phyloP scores from a whole-genome alignment of 208 protist species.

The Leishmania martiniquensis region DNA sequence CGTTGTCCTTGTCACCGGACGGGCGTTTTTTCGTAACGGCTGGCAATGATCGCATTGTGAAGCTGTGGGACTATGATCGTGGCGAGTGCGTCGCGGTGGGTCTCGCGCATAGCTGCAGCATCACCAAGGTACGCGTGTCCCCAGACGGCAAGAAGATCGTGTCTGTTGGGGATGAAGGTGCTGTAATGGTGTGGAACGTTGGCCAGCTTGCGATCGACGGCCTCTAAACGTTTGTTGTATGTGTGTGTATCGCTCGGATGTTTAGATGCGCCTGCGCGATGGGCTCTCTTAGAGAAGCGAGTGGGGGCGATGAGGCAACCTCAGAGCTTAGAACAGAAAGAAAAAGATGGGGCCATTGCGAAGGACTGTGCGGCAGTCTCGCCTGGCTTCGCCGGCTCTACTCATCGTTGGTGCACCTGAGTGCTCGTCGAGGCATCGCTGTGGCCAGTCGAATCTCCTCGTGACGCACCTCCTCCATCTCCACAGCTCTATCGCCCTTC shows the following conservation, averaged over 20 bases:
- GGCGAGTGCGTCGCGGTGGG: conserved; percentile 89
- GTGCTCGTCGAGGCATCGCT: neutral
- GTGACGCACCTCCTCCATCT: neutral
- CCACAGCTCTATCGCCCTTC: neutral
- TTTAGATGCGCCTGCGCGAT: neutral
- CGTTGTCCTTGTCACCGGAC: conserved; percentile 87
- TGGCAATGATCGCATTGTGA: conserved; percentile 93
- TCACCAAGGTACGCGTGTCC: conserved; percentile 90
- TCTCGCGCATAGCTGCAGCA: conserved; percentile 93
- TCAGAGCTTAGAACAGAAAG: neutral
- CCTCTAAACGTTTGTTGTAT: conserved; percentile 13
- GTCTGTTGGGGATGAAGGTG: conserved; percentile 93
- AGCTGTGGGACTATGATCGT: conserved; percentile 96
- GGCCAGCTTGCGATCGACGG: conserved; percentile 49
- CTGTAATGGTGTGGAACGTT: conserved; percentile 94
- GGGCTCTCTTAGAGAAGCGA: neutral
- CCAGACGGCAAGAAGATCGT: conserved; percentile 92
- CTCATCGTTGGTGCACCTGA: neutral
- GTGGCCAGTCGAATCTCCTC: neutral
- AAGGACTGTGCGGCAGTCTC: neutral
- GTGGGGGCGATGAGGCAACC: neutral
- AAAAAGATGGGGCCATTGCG: neutral
- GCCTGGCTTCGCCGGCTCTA: neutral
- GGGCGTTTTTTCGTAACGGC: conserved; percentile 92
- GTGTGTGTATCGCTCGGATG: neutral